These are phyloP conservation scores for Torulaspora indica DNA, from an alignment of 805 yeast genomes.

Conservation along the genomic window DNA sequence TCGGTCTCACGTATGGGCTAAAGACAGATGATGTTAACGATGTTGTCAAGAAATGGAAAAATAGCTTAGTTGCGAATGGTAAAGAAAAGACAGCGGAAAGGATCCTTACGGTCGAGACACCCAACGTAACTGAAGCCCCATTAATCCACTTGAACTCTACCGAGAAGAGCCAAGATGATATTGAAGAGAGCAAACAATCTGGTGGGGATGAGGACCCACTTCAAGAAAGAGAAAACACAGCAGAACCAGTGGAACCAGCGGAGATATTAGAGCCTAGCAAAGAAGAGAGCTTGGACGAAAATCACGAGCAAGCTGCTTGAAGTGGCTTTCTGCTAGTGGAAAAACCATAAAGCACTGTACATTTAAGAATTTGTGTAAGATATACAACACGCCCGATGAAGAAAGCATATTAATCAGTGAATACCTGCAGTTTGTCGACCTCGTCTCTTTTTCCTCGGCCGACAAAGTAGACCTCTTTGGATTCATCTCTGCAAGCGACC, in stretches of 20 bases:
- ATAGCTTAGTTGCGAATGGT: conserved; percentile 45
- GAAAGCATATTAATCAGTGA: conserved; percentile 20
- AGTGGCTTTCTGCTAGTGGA: background rate
- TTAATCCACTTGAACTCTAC: conserved; percentile 41
- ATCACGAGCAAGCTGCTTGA: background rate
- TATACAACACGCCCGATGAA: background rate
- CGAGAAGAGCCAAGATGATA: conserved; percentile 11
- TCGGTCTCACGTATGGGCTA: conserved; percentile 64
- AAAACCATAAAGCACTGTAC: conserved; percentile 4
- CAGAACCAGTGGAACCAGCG: background rate
- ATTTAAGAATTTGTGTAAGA: conserved; percentile 5
- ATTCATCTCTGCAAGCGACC: conserved; percentile 68
- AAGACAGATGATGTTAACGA: conserved; percentile 43
- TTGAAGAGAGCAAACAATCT: conserved; percentile 13
- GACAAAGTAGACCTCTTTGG: conserved; percentile 78
- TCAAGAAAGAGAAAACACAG: background rate
- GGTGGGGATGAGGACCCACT: conserved; percentile 17
- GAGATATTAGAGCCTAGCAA: background rate
- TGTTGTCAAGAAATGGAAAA: conserved; percentile 65
- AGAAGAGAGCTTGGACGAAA: background rate
- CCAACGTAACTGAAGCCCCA: conserved; percentile 26
- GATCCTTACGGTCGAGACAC: conserved; percentile 43
- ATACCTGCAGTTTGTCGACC: conserved; percentile 44
- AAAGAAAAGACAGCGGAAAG: conserved; percentile 59
- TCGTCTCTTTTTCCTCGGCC: conserved; percentile 48